Evolutionary conservation across 768 basidiomycete genomes (phyloP), one percentile per base, ranked within the genome.

Genomic region (Dentipellis sp.): DNA sequence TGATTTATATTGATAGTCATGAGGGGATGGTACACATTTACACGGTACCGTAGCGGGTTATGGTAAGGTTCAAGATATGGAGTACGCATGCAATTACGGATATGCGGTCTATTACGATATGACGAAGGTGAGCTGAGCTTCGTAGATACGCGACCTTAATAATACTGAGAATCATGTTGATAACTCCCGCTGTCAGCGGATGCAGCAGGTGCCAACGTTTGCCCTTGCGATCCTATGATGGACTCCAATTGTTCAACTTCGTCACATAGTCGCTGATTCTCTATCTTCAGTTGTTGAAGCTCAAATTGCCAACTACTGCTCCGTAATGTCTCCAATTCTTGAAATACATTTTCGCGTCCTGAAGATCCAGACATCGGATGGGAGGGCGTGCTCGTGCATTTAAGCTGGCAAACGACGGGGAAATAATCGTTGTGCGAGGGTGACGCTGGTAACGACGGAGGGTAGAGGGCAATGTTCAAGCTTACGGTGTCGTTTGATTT

Each of bases 231-330:
- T 29, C 3, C 29, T 29, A 29, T 29, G 29, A 6, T 29, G 29
- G 58, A 39, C 65, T 78, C 78, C 11, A 79, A 68, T 16, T 63
- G 66, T 21, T 65, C 66, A 29, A 83, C 58, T 63, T 91, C 86
- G 48, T 86, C 85, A 52, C 68, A 68, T 55, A 91, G 60, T 58
- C 82, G 69, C 68, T 81, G 75, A 64, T 91, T 92, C 53, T 78
- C 75, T 63, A 84, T 83, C 65, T 83, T 78, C 61, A 94, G 74
- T 68, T 93, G 89, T 70, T 91, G 86, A 50, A 94, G 74, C 71
- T 93, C 91, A 62, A 92, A 95, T 72, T 95, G 93, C 93, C 94
- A 97, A 61, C 89, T 91, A 35, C 86, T 85, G 10, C 80, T 84
- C 4, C 85, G 73, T 12, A 71, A 68, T 0, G 78, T 76, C 45